These are phyloP conservation scores for Marasmius sp. DNA, from an alignment of 1,284 basidiomycete genomes.

Conservation along the genomic window DNA sequence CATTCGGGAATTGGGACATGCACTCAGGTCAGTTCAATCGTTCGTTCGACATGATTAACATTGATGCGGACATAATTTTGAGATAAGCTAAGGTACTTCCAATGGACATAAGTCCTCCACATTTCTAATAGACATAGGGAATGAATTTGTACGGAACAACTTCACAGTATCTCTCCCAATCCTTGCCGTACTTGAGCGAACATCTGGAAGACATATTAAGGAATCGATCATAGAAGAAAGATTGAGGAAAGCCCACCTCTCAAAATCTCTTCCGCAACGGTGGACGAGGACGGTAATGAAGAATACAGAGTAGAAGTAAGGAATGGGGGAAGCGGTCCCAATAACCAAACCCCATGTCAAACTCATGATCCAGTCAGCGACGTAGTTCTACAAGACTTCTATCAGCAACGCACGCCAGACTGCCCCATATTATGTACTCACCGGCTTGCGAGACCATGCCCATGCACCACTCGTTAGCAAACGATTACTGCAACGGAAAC, in stretches of 20 bases:
- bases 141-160: slow-evolving; percentile 91
- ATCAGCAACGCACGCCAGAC: neutral
- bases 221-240: neutral
- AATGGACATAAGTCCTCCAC: neutral
- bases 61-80: no score
- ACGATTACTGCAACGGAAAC: slow-evolving; percentile 57
- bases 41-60: no score
- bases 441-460: slow-evolving; percentile 87
- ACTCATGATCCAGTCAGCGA: slow-evolving; percentile 87
- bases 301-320: slow-evolving; percentile 94
- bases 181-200: slow-evolving; percentile 91
- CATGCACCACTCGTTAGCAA: slow-evolving; percentile 88
- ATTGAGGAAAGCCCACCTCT: slow-evolving; percentile 53
- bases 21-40: no score
- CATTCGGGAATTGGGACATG: no score
- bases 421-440: slow-evolving; percentile 32
- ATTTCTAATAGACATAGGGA: slow-evolving; percentile 59
- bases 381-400: slow-evolving; percentile 59
- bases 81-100: neutral
- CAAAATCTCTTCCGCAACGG: slow-evolving; percentile 88
- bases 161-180: slow-evolving; percentile 89
- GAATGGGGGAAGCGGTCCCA: slow-evolving; percentile 83
- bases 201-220: slow-evolving; percentile 51
- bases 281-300: slow-evolving; percentile 90
- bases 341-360: slow-evolving; percentile 90